Evolutionary conservation across 78 protist genomes (phyloP).

Genomic region (Dictyostelium brefeldianum): DNA sequence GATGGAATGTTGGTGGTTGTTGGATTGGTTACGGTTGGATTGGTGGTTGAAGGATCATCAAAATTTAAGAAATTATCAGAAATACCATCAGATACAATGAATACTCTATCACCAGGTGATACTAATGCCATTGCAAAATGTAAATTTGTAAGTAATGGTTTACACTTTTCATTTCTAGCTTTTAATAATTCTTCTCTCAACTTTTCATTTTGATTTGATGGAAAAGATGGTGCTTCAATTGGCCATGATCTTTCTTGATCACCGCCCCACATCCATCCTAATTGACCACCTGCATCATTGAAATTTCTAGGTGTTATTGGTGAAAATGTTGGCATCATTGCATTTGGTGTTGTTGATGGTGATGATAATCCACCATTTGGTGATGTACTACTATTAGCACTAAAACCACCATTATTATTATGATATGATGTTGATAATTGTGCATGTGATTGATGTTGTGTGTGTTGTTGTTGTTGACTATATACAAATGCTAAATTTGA

Average conservation of each 20-base stretch:
- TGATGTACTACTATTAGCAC: neutral
- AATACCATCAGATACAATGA: constrained; percentile 61
- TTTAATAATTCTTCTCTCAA: neutral
- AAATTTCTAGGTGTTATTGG: constrained; percentile 39
- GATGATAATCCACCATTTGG: neutral
- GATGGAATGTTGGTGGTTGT: too few species aligned
- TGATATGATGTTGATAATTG: neutral
- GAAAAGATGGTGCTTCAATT: constrained; percentile 33
- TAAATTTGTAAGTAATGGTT: constrained; percentile 47
- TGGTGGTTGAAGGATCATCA: neutral
- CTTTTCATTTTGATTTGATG: neutral
- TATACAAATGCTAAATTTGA: neutral
- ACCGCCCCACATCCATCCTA: constrained; percentile 82
- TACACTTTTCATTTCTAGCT: constrained; percentile 46
- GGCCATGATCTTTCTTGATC: constrained; percentile 63
- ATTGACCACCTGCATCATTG: constrained; percentile 79
- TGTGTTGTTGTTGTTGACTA: neutral
- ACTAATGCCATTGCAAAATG: constrained; percentile 69
- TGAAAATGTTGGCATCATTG: neutral
- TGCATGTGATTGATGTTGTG: neutral
- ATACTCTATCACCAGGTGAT: constrained; percentile 66
- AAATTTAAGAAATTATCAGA: constrained; percentile 60
- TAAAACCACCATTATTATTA: too few species aligned
- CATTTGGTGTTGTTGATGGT: neutral
- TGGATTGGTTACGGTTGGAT: neutral